Conservation (phyloP, 2,329 filamentous ascomycete genomes). For the Alternaria panax region DNA sequence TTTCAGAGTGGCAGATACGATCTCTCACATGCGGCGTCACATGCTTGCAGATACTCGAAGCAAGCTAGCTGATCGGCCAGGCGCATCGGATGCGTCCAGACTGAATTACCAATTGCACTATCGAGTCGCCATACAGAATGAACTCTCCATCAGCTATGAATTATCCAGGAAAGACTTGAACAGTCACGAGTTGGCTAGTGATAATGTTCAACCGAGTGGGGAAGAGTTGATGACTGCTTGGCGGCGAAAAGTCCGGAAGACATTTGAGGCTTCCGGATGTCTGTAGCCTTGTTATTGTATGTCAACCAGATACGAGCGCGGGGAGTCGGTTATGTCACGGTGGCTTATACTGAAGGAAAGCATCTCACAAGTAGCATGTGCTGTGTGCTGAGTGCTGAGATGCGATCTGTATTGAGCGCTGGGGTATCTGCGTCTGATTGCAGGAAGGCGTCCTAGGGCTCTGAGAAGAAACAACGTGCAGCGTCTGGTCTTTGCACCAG, state of each 20-base stretch:
- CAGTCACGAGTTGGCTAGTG: background rate
- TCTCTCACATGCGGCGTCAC: conserved; percentile 17
- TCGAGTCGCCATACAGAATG: background rate
- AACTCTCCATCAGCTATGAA: background rate
- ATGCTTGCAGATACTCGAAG: conserved; percentile 18
- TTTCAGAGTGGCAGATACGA: conserved; percentile 21
- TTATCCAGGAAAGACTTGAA: conserved; percentile 1
- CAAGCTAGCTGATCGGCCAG: background rate
- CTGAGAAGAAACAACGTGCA: background rate
- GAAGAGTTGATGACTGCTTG: background rate
- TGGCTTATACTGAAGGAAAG: background rate
- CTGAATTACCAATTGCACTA: conserved; percentile 12
- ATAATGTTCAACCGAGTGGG: background rate
- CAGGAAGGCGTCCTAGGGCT: background rate
- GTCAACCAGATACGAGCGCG: background rate
- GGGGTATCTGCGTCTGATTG: background rate
- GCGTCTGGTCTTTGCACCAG: background rate
- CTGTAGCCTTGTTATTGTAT: background rate
- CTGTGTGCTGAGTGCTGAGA: background rate
- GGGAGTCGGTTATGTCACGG: background rate
- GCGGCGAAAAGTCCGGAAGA: conserved; percentile 6
- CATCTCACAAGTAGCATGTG: background rate
- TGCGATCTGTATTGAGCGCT: background rate
- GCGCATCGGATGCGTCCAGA: background rate
- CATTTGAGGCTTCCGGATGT: conserved; percentile 5